Conservation (phyloP, 2,329 filamentous ascomycete genomes). For the Aspergillus oerlinghausenensis region DNA sequence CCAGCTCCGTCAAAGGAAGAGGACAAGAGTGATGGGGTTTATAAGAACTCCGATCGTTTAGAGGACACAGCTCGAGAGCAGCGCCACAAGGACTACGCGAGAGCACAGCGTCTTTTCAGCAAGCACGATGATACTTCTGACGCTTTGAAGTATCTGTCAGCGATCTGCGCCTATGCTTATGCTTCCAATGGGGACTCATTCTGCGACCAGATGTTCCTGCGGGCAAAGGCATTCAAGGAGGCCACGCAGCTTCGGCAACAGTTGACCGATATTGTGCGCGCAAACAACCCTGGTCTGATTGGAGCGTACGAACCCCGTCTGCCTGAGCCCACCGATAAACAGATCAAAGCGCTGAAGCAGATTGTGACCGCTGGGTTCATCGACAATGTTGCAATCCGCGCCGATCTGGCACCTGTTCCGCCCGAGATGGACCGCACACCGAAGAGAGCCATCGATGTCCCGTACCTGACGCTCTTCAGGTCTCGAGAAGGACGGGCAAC, state of each 20-base stretch:
- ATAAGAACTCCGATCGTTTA: slow-evolving; percentile 62
- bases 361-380: slow-evolving; percentile 90
- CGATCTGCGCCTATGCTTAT: slow-evolving; percentile 80
- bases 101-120: slow-evolving; percentile 73
- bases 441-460: slow-evolving; percentile 82
- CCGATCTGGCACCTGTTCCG: slow-evolving; percentile 73
- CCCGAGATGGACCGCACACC: slow-evolving; percentile 65
- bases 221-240: slow-evolving; percentile 81
- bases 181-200: slow-evolving; percentile 63
- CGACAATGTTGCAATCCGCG: slow-evolving; percentile 88
- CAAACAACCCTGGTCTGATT: slow-evolving; percentile 58
- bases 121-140: slow-evolving; percentile 79
- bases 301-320: slow-evolving; percentile 46
- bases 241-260: slow-evolving; percentile 77
- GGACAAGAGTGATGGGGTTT: slow-evolving; percentile 40
- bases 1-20: slow-evolving; percentile 49
- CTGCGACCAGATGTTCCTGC: slow-evolving; percentile 79
- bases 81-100: slow-evolving; percentile 61
- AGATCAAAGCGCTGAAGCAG: slow-evolving; percentile 78
- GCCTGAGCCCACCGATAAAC: slow-evolving; percentile 59
- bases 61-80: slow-evolving; percentile 67
- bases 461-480: slow-evolving; percentile 82
- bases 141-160: slow-evolving; percentile 83
- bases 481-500: slow-evolving; percentile 45
- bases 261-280: slow-evolving; percentile 72